Base-by-base conservation (phyloP, 1,139 yeast genomes). In the Protomyces inundatus region DNA sequence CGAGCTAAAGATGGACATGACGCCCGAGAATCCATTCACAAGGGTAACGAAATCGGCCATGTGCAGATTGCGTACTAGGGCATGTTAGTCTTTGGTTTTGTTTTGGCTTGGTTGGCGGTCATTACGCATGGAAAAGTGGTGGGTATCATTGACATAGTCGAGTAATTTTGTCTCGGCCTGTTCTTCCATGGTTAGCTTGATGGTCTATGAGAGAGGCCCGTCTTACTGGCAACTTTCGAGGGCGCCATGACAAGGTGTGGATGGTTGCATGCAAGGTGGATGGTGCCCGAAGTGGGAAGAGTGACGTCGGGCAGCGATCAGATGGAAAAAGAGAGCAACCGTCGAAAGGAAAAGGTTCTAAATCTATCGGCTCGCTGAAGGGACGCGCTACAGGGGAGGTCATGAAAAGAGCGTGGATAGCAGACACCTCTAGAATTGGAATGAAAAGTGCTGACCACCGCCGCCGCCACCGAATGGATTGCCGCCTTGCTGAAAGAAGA, bases 21-120 rank as follows among this genome's bases (percentile, higher is more conserved):
- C 91, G 0, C 98, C 98, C 64, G 81, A 78, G 65, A 73, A 73
- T 58, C 80, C 71, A 76, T 93, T 93, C 75, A 93, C 80, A 77
- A 90, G 81, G 1, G 98, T 93, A 73, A 93, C 93, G 77, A 86
- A 90, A 75, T 93, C 98, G 2, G 98, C 98, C 85, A 91, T 81
- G 75, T 93, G 98, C 69, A 93, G 82, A 87, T 87, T 73, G 95
- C 80, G 63, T 45, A 61, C 58, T 54, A 33, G 32, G 23, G 14
- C n/a, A 42, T 3, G 32, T 23, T 34, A 7, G 30, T 34, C 5
- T 14, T 30, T 3, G 42, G 46, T 10, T 36, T 54, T 14, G 33
- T 50, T 55, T 60, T 48, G 65, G 87, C 75, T 79, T 87, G 81
- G 57, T 88, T 84, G 69, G 88, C 85, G 68, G 56, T 54, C 35